Base-by-base conservation (phyloP, 805 yeast genomes). In the Ogataea angusta region DNA sequence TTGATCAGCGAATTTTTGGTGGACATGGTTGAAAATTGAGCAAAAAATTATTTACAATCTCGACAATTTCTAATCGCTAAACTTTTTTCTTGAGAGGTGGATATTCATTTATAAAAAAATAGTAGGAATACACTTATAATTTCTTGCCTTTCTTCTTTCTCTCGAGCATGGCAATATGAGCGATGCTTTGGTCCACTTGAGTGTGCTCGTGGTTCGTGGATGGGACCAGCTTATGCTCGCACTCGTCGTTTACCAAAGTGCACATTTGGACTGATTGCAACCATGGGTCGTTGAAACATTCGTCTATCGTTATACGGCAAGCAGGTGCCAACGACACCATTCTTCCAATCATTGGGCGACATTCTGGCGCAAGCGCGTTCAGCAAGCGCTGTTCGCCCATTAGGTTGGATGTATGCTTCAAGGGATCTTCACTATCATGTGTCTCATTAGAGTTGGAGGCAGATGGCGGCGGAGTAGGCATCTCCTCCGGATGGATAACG, bases 131-230 rank as follows among this genome's bases (percentile, higher is more conserved):
- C 33, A 10, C 6, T 19, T 15, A 10, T 13, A 16, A 47, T 45
- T 43, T 47, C 43, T 35, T 48, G 26, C 43, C 36, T 57, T 75
- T 68, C 67, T 86, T 90, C 59, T 81, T 85, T 70, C 81, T 85
- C 59, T 90, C 97, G 50, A 90, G 73, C 44, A 90, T 83, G 9
- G 97, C 96, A 66, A 90, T 90, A 62, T 90, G 98, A 0, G 98
- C 98, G 53, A 87, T 95, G 45, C 87, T 81, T 60, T 86, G 95
- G 52, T 89, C 96, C 36, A 90, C 97, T 49, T 77, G 78, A 2
- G 96, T 87, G 60, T 90, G 98, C 24, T 72, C 72, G 59, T 90
- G 98, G 54, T 79, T 81, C 6, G 68, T 62, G 15, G 80, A 77
- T 24, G 64, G 64, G 36, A 67, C 62, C 28, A 67, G 42, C 10